Evolutionary conservation across 352 stramenopile species (phyloP).

Genomic region (Peronospora belbahrii): DNA sequence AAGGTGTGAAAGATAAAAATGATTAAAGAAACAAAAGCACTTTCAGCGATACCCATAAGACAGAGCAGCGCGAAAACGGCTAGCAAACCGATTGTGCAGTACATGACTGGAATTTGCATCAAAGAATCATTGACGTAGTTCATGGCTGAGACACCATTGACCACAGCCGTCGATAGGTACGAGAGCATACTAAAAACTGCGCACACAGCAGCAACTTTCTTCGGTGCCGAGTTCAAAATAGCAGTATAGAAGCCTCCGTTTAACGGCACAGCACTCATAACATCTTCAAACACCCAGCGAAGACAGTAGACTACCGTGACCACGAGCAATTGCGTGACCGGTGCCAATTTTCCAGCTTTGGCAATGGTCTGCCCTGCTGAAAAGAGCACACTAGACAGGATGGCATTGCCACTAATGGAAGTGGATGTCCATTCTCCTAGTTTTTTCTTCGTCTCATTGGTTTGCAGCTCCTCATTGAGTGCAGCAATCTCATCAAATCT

Average conservation of each 20-base stretch:
- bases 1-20: conserved; percentile 79
- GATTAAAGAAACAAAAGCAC: conserved; percentile 57
- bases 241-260: conserved; percentile 90
- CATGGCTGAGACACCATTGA: conserved; percentile 42
- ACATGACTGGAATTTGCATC: conserved; percentile 42
- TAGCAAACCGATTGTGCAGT: conserved; percentile 40
- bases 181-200: conserved; percentile 69
- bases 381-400: conserved; percentile 82
- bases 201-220: conserved; percentile 76
- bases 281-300: conserved; percentile 77
- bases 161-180: conserved; percentile 83
- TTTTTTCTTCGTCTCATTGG: conserved; percentile 21
- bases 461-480: conserved; percentile 24
- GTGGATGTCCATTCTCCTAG: conserved; percentile 76
- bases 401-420: conserved; percentile 88
- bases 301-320: conserved; percentile 44
- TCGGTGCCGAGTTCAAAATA: conserved; percentile 85
- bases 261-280: conserved; percentile 82
- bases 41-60: conserved; percentile 82
- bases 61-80: conserved; percentile 76
- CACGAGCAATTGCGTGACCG: conserved; percentile 71
- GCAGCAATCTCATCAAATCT: conserved; percentile 23
- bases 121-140: conserved; percentile 66
- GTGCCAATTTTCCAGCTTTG: conserved; percentile 71
- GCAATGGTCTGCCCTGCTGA: conserved; percentile 26